Evolutionary conservation across 805 yeast genomes (phyloP), one percentile per base, ranked within the genome.

Genomic region (Candida wancherniae): DNA sequence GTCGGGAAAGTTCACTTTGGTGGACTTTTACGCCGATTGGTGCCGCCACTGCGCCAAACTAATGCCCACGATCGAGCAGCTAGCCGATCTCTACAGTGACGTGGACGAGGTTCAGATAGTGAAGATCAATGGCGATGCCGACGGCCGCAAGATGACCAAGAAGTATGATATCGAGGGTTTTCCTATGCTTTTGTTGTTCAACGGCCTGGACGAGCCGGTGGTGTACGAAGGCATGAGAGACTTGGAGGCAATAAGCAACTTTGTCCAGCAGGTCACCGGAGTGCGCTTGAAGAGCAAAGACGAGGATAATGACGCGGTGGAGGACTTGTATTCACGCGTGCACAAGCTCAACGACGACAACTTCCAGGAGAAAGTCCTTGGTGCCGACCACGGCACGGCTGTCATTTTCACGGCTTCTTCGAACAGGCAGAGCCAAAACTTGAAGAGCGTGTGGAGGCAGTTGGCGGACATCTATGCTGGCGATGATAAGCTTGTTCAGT

Each of bases 11-110:
- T 63, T 51, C 39, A 55, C 63, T 4, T 50, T 73, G 53, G 62
- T 69, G 43, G 48, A 44, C 26, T 70, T 71, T 43, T 78, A 71
- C 45, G 84, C 87, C 7, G 76, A 73, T 31, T 80, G 87, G 87
- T 80, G 87, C 53, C 60, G 76, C 21, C 85, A 80, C 51, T 80
- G 87, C 50, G 73, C 72, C 50, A 63, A 60, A 21, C 50, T 80
- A 47, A 65, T 62, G 51, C 85, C 85, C 5, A 44, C 44, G 1
- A 47, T 51, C 30, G 45, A 55, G 33, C 26, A 56, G 44, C 44
- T 66, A 9, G 60, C 60, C 1, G 59, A 54, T 1, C 20, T 45
- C 14, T 66, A 57, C 32, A 52, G 44, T 13, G 39, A 44, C 24
- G 42, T 48, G 4, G 67, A 65, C 11, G 53, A 57, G 13, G 53